A percentile compares a stretch with the other conserved stretches of the same genome.
Evolutionary conservation across 805 yeast species (phyloP).

Genomic region (Pichia membranifaciens): DNA sequence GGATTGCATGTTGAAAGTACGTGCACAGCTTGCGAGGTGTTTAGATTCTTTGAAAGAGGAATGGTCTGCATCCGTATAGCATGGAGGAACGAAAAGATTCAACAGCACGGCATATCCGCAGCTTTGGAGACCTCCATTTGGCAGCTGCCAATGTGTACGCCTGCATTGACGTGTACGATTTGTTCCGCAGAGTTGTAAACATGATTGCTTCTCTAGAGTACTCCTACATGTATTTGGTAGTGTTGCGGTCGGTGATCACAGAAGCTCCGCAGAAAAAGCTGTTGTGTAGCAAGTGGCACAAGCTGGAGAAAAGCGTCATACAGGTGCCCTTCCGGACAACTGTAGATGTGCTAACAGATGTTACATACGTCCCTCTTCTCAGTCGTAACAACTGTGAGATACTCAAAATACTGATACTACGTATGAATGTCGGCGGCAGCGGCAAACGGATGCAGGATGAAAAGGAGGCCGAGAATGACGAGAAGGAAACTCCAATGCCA

Average conservation of each 20-base stretch:
- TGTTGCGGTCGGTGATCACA: neutral
- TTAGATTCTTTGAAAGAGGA: too few species aligned
- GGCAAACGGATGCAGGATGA: neutral
- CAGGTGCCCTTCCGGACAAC: neutral
- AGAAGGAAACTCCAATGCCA: neutral
- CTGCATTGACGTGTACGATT: neutral
- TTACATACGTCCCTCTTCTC: neutral
- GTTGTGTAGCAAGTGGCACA: neutral
- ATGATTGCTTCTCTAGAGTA: neutral
- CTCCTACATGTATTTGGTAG: neutral
- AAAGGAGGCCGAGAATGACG: neutral
- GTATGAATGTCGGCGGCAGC: neutral
- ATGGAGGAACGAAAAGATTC: slow-evolving; percentile 1
- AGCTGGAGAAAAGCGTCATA: neutral
- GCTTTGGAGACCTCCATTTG: neutral
- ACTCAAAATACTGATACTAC: neutral
- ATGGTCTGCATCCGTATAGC: too few species aligned
- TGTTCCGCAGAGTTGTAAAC: neutral
- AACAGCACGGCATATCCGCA: slow-evolving; percentile 1
- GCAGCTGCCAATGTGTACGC: slow-evolving; percentile 1
- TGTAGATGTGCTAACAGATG: slow-evolving; percentile 1
- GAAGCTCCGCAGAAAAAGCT: neutral
- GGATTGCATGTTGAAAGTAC: too few species aligned
- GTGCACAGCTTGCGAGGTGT: too few species aligned
- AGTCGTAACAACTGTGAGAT: neutral